Evolutionary conservation across 2,329 filamentous ascomycete genomes (phyloP), one percentile per base, ranked within the genome.

Genomic region (Aspergillus niger): DNA sequence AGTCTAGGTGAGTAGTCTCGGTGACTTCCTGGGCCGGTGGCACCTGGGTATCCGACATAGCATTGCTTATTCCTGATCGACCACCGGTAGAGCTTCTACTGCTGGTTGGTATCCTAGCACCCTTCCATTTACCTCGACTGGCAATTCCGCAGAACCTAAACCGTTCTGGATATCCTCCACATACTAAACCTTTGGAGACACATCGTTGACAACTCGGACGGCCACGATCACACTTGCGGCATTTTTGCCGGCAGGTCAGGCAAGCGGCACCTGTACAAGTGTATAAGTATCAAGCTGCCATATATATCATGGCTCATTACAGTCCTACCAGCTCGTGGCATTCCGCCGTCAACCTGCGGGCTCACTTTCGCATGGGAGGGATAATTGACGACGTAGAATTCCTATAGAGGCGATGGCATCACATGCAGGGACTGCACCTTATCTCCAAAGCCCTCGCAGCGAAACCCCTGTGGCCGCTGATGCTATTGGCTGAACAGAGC

Each of bases 221-320:
- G 22, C 60, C 64, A 2, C 71, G 71, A 55, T 74, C 72, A 53
- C 72, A 74, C 62, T 67, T 67, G 17, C 72, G 70, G 44, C 69
- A 73, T 57, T 74, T 74, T 58, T 74, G 68, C 59, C 72, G 67
- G 55, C 72, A 74, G 58, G 72, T 74, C 59, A 70, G 58, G 58
- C 72, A 74, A 44, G 72, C 72, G 22, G 72, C 69, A 50, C 67
- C 72, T 73, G 53, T 26, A 24, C 30, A 13, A 47, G n/a, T 24
- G 32, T 8, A 20, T 55, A 24, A 55, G 53, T n/a, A 55, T 36
- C 39, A 24, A 5, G 8, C 5, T 7, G 6, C 22, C 28, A 26
- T 11, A 20, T 6, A 30, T 5, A 4, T 22, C 13, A 22, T 24
- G 15, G n/a, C 26, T 47, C n/a, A 26, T 24, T 47, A 24, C 26